Percentiles rank a stretch among this genome's conserved stretches.
Conservation (phyloP, 306 rosid genomes). For the Cucumis melo region DNA sequence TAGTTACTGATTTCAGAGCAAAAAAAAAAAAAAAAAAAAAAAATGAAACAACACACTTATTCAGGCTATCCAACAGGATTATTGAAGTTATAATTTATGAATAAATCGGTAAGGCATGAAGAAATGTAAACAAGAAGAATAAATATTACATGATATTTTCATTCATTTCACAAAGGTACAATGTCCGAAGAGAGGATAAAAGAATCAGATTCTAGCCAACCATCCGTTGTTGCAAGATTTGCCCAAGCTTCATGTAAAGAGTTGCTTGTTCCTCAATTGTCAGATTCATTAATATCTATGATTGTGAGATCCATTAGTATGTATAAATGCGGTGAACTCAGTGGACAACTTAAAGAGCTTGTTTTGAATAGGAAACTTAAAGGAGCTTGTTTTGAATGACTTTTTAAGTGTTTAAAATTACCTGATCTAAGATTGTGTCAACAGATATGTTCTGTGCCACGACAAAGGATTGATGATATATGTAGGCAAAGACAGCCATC, state of each 20-base stretch:
- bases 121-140: not conserved
- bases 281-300: conserved; percentile 72
- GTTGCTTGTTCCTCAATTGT: conserved; percentile 68
- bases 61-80: not conserved
- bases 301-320: conserved; percentile 68
- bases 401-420: not conserved
- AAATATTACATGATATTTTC: not conserved
- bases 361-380: too few species aligned
- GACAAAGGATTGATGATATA: conserved; percentile 91
- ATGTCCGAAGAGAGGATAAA: not conserved
- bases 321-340: conserved; percentile 18
- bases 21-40: too few species aligned
- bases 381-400: too few species aligned
- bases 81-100: not conserved
- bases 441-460: conserved; percentile 58
- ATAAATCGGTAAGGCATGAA: not conserved
- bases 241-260: conserved; percentile 56
- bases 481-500: conserved; percentile 95
- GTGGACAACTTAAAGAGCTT: too few species aligned
- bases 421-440: conserved; percentile 83
- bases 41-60: not conserved
- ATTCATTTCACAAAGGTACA: not conserved
- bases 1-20: not conserved
- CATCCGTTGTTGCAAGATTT: conserved; percentile 55
- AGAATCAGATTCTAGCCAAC: conserved; percentile 2